Percentiles rank a stretch among this genome's conserved stretches.
Evolutionary conservation across 148 eudicot species (phyloP).

Genomic region (Persicaria tinctoria): DNA sequence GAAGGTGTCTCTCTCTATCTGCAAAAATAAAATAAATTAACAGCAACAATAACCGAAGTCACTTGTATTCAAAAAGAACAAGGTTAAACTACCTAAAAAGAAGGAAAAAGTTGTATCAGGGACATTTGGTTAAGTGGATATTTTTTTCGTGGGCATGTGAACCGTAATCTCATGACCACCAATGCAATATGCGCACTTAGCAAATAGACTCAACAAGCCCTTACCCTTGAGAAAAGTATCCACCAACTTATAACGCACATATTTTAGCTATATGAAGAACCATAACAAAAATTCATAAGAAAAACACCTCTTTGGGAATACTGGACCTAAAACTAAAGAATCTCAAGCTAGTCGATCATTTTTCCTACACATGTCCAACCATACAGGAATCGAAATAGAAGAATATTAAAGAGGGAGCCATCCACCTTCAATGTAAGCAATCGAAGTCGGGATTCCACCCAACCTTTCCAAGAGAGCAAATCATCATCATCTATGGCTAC

Average conservation of each 20-base stretch:
- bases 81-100: no score
- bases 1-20: conserved; percentile 52
- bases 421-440: conserved; percentile 44
- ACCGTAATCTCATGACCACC: neutral
- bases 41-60: no score
- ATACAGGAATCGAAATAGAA: neutral
- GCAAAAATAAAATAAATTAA: conserved; percentile 9
- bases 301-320: no score
- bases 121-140: conserved; percentile 16
- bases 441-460: conserved; percentile 52
- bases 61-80: no score
- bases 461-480: conserved; percentile 46
- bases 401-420: conserved; percentile 1
- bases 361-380: neutral
- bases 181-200: no score
- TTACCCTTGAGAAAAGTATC: no score
- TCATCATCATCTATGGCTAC: conserved; percentile 37
- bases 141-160: conserved; percentile 33
- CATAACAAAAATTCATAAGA: no score
- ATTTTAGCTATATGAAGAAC: no score
- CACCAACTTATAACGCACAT: no score
- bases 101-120: conserved; percentile 19
- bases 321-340: neutral
- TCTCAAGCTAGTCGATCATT: neutral
- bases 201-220: no score